These are phyloP conservation scores for Helianthus tuberosus DNA, from an alignment of 129 eudicot species.

Conservation along the genomic window DNA sequence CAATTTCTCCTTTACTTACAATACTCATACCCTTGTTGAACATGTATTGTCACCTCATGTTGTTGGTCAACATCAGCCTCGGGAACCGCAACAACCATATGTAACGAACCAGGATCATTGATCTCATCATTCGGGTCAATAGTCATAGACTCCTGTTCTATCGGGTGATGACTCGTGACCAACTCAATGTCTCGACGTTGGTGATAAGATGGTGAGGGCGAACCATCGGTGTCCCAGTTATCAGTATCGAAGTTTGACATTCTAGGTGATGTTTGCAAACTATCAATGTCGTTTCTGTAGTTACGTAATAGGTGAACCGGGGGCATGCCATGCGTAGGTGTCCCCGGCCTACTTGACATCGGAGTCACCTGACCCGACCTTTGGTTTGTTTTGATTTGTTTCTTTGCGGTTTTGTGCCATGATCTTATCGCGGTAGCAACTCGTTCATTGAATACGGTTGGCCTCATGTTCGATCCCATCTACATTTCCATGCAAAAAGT, in stretches of 20 bases:
- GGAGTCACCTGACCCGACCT: slow-evolving; percentile 48
- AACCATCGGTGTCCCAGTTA: slow-evolving; percentile 39
- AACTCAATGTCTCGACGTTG: slow-evolving; percentile 5
- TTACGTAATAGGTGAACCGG: slow-evolving; percentile 49
- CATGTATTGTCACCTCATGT: slow-evolving; percentile 23
- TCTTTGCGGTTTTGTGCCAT: slow-evolving; percentile 61
- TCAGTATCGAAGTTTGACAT: slow-evolving; percentile 35
- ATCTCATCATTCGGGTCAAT: slow-evolving; percentile 14
- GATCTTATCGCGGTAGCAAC: slow-evolving; percentile 54
- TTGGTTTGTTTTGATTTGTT: slow-evolving; percentile 37
- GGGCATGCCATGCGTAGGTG: slow-evolving; percentile 52
- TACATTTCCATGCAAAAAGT: neutral
- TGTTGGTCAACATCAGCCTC: slow-evolving; percentile 7
- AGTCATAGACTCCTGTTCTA: slow-evolving; percentile 3
- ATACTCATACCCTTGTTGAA: slow-evolving; percentile 15
- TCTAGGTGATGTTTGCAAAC: slow-evolving; percentile 46
- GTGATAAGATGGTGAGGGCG: slow-evolving; percentile 41
- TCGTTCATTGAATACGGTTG: slow-evolving; percentile 51
- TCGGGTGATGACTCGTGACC: slow-evolving; percentile 16
- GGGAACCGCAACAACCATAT: slow-evolving; percentile 3
- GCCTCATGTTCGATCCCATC: slow-evolving; percentile 76
- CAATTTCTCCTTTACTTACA: slow-evolving; percentile 10
- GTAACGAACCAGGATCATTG: slow-evolving; percentile 9
- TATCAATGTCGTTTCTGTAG: slow-evolving; percentile 35
- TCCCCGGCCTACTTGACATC: slow-evolving; percentile 50